These are phyloP conservation scores for Gentiana dahurica DNA, from an alignment of 257 asterid genomes.

Conservation along the genomic window DNA sequence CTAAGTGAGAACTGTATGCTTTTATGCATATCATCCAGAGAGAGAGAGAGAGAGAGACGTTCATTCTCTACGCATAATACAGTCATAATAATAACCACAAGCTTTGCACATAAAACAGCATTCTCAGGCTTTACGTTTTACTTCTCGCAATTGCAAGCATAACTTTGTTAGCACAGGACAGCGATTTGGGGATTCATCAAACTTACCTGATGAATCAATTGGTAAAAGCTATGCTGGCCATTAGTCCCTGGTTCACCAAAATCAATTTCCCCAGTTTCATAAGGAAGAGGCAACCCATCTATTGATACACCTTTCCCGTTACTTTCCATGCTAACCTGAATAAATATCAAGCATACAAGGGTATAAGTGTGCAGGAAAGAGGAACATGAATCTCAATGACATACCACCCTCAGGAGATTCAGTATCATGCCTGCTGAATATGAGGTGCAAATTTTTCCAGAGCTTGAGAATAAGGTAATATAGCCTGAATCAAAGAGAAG, in stretches of 20 bases:
- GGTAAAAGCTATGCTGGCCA: constrained; percentile 99
- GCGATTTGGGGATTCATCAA: background rate
- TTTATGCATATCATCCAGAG: too few species aligned
- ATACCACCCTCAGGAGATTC: constrained; percentile 10
- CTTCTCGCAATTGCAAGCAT: too few species aligned
- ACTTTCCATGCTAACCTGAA: constrained; percentile 99
- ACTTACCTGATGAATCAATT: constrained; percentile 94
- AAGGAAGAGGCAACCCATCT: constrained; percentile 92
- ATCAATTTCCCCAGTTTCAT: constrained; percentile 94
- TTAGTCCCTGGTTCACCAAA: constrained; percentile 99
- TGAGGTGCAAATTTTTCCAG: constrained; percentile 96
- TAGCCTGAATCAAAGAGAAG: constrained; percentile 53
- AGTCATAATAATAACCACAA: too few species aligned
- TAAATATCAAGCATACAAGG: constrained; percentile 1
- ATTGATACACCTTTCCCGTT: constrained; percentile 97
- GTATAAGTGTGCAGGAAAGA: constrained; percentile 8
- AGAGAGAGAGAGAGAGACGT: too few species aligned
- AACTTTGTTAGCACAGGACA: too few species aligned
- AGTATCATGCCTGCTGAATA: constrained; percentile 82
- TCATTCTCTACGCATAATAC: too few species aligned
- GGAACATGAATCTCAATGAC: constrained; percentile 5
- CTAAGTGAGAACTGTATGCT: too few species aligned
- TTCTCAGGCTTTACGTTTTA: too few species aligned
- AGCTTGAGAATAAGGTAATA: constrained; percentile 96
- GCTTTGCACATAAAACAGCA: too few species aligned